phyloP scores from a whole-genome alignment of 2,329 filamentous ascomycete species.

The Monilinia polystroma region DNA sequence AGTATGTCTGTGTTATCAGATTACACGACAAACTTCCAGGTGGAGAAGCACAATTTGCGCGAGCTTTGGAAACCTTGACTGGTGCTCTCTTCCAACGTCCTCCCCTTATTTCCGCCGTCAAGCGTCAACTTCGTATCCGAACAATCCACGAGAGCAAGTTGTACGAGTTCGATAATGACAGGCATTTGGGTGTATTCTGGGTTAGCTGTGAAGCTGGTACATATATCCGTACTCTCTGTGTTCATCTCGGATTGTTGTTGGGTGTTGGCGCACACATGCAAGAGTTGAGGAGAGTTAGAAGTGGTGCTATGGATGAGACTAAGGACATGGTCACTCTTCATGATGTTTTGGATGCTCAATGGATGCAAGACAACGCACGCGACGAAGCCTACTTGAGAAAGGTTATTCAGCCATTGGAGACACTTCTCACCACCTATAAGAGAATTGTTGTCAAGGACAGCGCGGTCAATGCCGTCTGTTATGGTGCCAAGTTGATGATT shows the following conservation, averaged over 20 bases:
- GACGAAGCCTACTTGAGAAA: constrained; percentile 90
- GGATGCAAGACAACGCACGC: constrained; percentile 90
- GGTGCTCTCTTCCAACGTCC: constrained; percentile 97
- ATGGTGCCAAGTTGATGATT: constrained; percentile 98
- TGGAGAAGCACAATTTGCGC: constrained; percentile 87
- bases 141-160: constrained; percentile 98
- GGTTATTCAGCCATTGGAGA: constrained; percentile 92
- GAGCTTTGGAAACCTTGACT: constrained; percentile 91
- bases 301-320: constrained; percentile 91
- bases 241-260: constrained; percentile 75
- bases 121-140: constrained; percentile 96
- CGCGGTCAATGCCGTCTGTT: constrained; percentile 95
- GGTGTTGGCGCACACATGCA: constrained; percentile 97
- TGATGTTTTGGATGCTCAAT: constrained; percentile 94
- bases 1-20: constrained; percentile 94
- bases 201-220: constrained; percentile 98
- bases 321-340: constrained; percentile 90
- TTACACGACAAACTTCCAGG: constrained; percentile 94
- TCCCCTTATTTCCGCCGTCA: constrained; percentile 95
- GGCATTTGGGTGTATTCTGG: constrained; percentile 98
- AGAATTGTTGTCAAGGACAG: constrained; percentile 96
- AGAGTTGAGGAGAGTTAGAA: constrained; percentile 89
- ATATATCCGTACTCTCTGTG: constrained; percentile 97
- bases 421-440: constrained; percentile 89
- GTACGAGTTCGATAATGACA: constrained; percentile 96